These are phyloP conservation scores for Exophiala lecanii-corni DNA, from an alignment of 2,329 filamentous ascomycete species.

Conservation along the genomic window DNA sequence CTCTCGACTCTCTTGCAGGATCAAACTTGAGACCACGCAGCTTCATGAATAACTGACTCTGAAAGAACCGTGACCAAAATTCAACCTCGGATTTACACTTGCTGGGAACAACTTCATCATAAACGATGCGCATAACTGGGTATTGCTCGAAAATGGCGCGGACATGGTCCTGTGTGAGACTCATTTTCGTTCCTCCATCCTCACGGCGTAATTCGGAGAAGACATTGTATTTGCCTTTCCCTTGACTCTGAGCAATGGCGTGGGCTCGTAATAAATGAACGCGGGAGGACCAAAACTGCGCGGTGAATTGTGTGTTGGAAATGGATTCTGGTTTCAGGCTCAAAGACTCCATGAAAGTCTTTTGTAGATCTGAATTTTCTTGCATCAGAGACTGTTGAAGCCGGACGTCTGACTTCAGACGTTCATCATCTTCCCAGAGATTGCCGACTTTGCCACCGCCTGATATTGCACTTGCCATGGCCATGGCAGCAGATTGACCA, in stretches of 20 bases:
- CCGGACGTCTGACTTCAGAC: slow-evolving; percentile 70
- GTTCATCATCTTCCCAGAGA: slow-evolving; percentile 74
- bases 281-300: slow-evolving; percentile 91
- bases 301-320: slow-evolving; percentile 73
- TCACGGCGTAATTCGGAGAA: slow-evolving; percentile 82
- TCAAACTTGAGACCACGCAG: slow-evolving; percentile 82
- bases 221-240: slow-evolving; percentile 87
- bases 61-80: slow-evolving; percentile 94
- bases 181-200: slow-evolving; percentile 69
- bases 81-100: slow-evolving; percentile 56
- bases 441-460: slow-evolving; percentile 45
- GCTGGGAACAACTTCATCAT: slow-evolving; percentile 87
- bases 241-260: slow-evolving; percentile 82
- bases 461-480: slow-evolving; percentile 67
- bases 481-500: slow-evolving; percentile 63
- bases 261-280: slow-evolving; percentile 81
- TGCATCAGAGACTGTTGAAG: slow-evolving; percentile 86
- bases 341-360: slow-evolving; percentile 82
- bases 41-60: slow-evolving; percentile 84
- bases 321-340: slow-evolving; percentile 80
- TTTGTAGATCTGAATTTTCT: slow-evolving; percentile 67
- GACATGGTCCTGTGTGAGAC: slow-evolving; percentile 86
- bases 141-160: slow-evolving; percentile 91
- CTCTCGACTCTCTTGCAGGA: slow-evolving; percentile 65
- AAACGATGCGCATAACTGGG: slow-evolving; percentile 81